Evolutionary conservation across 1,284 basidiomycete species (phyloP).

Genomic region (Ustanciosporium gigantosporum): DNA sequence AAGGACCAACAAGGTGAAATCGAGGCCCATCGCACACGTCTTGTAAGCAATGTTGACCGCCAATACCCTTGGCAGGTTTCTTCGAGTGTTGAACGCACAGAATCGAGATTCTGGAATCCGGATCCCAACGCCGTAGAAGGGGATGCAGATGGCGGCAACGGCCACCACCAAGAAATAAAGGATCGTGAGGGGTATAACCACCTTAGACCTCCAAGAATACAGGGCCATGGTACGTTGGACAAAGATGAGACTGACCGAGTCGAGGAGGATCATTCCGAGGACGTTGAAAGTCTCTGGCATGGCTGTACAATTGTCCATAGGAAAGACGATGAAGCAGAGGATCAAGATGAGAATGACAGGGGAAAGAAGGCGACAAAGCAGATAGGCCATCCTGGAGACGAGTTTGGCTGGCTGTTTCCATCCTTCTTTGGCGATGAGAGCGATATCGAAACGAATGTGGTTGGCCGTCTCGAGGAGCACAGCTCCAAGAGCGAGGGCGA

Average conservation of each 20-base stretch:
- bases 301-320: slow-evolving; percentile 13
- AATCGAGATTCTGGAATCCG: slow-evolving; percentile 17
- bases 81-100: slow-evolving; percentile 26
- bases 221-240: slow-evolving; percentile 33
- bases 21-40: slow-evolving; percentile 14
- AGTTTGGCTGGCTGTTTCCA: slow-evolving; percentile 27
- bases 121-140: slow-evolving; percentile 21
- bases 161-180: slow-evolving; percentile 13
- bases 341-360: slow-evolving; percentile 6
- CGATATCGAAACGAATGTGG: slow-evolving; percentile 27
- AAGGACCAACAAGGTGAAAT: slow-evolving; percentile 22
- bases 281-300: slow-evolving; percentile 19
- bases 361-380: slow-evolving; percentile 16
- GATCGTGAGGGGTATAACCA: slow-evolving; percentile 13
- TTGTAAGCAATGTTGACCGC: slow-evolving; percentile 20
- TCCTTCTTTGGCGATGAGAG: slow-evolving; percentile 22
- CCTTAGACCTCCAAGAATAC: slow-evolving; percentile 16
- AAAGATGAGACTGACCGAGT: slow-evolving; percentile 24
- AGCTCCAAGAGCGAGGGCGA: slow-evolving; percentile 26
- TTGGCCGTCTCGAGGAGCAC: slow-evolving; percentile 19
- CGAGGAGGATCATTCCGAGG: slow-evolving; percentile 11
- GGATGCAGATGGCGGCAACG: slow-evolving; percentile 7
- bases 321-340: slow-evolving; percentile 10
- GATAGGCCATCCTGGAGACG: slow-evolving; percentile 22
- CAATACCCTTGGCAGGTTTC: slow-evolving; percentile 3